Conservation (phyloP, 176 grass and related monocot species). For the Oryza glumipatula region DNA sequence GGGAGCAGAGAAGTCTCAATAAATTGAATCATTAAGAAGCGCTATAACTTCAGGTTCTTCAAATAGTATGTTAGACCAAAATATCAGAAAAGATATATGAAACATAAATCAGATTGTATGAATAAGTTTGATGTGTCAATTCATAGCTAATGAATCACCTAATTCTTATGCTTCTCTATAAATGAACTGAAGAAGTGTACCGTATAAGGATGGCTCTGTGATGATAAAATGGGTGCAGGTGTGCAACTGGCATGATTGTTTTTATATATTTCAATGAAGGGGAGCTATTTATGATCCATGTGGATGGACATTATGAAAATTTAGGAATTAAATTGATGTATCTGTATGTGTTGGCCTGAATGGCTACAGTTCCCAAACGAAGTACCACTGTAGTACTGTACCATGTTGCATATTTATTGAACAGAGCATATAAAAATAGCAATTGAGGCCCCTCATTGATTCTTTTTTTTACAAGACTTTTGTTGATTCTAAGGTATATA, state of each 20-base stretch:
- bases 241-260: not conserved
- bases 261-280: not conserved
- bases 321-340: not conserved
- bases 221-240: not conserved
- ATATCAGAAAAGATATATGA: not conserved
- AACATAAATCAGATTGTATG: slow-evolving; percentile 3
- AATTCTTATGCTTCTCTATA: not conserved
- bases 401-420: not conserved
- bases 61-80: not conserved
- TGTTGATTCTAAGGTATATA: not conserved
- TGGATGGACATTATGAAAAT: not conserved
- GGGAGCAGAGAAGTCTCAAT: not conserved
- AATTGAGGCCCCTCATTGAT: not conserved
- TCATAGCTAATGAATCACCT: not conserved
- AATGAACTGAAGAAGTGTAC: too few relatives aligned
- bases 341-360: not conserved
- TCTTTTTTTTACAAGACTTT: too few relatives aligned
- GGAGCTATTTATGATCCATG: not conserved
- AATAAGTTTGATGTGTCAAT: not conserved
- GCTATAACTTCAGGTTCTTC: not conserved
- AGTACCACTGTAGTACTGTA: slow-evolving; percentile 8
- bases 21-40: not conserved
- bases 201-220: not conserved
- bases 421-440: not conserved
- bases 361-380: not conserved